Conservation (phyloP, 306 rosid genomes). For the Prosopis cineraria region DNA sequence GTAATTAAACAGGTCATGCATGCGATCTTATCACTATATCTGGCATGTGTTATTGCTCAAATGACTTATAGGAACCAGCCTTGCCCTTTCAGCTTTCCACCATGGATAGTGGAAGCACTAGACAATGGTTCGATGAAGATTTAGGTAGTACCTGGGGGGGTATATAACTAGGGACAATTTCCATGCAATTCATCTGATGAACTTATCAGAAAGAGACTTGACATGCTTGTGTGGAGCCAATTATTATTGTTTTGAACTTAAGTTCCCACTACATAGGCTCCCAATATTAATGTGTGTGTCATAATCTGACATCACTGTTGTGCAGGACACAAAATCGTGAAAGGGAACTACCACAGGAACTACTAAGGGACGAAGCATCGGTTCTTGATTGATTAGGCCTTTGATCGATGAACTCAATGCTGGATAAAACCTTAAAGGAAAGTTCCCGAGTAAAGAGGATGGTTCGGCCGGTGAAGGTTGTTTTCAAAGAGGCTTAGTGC, state of each 20-base stretch:
- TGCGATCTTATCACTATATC: not conserved
- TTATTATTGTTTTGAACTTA: slow-evolving; percentile 23
- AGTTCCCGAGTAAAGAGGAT: not conserved
- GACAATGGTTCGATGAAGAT: not conserved
- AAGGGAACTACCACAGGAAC: not conserved
- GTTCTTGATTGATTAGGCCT: not conserved
- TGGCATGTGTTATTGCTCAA: not conserved
- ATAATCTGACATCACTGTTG: not conserved
- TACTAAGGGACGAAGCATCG: not conserved
- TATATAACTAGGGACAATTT: not conserved
- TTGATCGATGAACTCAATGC: not conserved
- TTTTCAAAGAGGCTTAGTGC: not conserved
- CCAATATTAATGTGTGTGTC: not conserved
- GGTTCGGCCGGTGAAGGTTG: slow-evolving; percentile 8
- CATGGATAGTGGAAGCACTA: not conserved
- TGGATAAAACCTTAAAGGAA: not conserved
- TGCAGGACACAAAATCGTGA: not conserved
- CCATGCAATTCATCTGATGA: not conserved
- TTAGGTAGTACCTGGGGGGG: not conserved
- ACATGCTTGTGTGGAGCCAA: slow-evolving; percentile 16
- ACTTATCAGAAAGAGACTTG: not conserved
- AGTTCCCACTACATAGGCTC: slow-evolving; percentile 6
- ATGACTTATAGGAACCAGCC: slow-evolving; percentile 13
- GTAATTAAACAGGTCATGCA: not conserved
- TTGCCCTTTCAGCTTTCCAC: slow-evolving; percentile 22